Conservation (phyloP, 2,329 filamentous ascomycete genomes). For the Harringtonia lauricola region DNA sequence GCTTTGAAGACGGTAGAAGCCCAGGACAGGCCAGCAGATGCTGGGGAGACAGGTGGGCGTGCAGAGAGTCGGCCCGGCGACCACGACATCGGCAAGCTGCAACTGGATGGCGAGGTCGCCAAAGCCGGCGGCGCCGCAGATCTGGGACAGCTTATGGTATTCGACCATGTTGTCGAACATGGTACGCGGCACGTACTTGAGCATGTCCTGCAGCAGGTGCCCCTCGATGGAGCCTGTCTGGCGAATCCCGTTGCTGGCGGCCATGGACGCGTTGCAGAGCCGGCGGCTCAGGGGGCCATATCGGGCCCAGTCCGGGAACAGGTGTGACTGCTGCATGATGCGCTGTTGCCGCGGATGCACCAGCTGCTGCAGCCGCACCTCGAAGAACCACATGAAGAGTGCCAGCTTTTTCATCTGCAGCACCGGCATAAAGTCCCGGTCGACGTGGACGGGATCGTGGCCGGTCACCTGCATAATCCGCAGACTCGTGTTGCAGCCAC, state of each 20-base stretch:
- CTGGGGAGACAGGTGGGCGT: neutral
- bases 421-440: neutral
- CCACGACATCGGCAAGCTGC: too few relatives aligned
- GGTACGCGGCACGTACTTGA: conserved; percentile 1
- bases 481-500: neutral
- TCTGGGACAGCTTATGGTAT: conserved; percentile 1
- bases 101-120: neutral
- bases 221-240: neutral
- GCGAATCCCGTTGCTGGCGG: neutral
- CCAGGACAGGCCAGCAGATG: neutral
- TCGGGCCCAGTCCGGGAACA: neutral
- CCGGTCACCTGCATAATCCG: neutral
- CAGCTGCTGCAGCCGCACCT: neutral
- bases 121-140: neutral
- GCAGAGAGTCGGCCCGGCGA: neutral
- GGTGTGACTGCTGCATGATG: neutral
- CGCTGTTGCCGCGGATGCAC: neutral
- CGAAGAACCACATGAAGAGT: conserved; percentile 3
- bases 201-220: neutral
- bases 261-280: neutral
- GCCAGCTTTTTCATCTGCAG: neutral
- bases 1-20: neutral
- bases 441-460: neutral
- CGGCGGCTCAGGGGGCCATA: neutral
- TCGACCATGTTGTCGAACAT: neutral